These are phyloP conservation scores for Hymenoscyphus scutula DNA, from an alignment of 2,329 filamentous ascomycete genomes.

Conservation along the genomic window DNA sequence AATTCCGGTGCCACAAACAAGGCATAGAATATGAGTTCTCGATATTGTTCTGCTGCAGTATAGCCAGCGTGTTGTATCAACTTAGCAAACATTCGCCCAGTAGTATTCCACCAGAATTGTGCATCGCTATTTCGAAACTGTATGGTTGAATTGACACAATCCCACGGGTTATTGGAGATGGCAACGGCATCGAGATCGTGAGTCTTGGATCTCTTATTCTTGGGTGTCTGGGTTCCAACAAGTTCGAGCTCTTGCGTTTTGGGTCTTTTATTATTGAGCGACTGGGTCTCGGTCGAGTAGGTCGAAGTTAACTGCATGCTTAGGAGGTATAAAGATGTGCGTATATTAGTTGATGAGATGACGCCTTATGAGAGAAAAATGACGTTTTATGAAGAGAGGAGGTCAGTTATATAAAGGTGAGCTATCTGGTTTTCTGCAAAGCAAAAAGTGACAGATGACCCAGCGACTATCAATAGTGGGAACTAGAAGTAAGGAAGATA, in stretches of 20 bases:
- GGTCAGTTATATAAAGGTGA: no score
- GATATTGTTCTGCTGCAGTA: conserved; percentile 28
- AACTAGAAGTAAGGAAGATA: background rate
- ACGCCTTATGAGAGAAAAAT: background rate
- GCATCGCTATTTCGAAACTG: conserved; percentile 26
- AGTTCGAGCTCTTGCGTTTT: no score
- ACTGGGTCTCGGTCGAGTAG: background rate
- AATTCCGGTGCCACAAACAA: conserved; percentile 28
- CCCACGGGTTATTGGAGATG: conserved; percentile 19
- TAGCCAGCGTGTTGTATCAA: conserved; percentile 31
- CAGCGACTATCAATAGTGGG: background rate
- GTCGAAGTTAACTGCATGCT: background rate
- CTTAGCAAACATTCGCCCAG: conserved; percentile 28
- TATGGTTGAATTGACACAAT: conserved; percentile 25
- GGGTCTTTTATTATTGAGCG: background rate
- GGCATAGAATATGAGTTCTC: conserved; percentile 30
- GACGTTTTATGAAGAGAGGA: background rate
- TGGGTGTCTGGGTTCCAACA: background rate
- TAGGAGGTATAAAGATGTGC: background rate
- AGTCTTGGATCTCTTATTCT: background rate
- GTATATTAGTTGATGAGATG: background rate
- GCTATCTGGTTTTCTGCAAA: no score
- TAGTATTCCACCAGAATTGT: conserved; percentile 32
- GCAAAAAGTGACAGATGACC: no score
- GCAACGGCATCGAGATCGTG: background rate